Base-by-base conservation (phyloP, 495 filamentous ascomycete genomes). In the Lepraria neglecta region DNA sequence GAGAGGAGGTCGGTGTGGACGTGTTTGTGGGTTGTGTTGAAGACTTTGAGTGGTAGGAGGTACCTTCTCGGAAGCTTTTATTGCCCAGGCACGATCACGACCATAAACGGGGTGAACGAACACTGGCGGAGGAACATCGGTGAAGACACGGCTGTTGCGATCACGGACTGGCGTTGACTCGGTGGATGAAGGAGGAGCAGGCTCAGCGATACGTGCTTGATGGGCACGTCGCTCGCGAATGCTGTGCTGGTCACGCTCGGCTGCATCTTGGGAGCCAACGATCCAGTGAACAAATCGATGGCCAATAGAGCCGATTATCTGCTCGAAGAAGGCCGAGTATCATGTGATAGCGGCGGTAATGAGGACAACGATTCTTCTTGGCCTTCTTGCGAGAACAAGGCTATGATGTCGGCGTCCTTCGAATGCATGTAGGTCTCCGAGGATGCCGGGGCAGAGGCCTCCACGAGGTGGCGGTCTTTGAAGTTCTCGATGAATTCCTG, bases 91-190 rank as follows among this genome's bases (percentile, higher is more conserved):
- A 45, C 43, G 3, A 40, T 54, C 21, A 35, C 38, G 33, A 51
- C 61, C 61, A 19, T 63, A 63, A 11, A 58, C 31, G 6, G 61
- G 61, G 51, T 63, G 61, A 28, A 51, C 12, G 24, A 58, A 43
- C 12, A 51, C n/a, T 31, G 61, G 61, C 42, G 54, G 31, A 15
- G 61, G 27, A 50, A 40, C 35, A 40, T 51, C 31, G 33, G 61
- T 63, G 35, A 59, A 48, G n/a, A 58, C 21, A 17, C 50, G 9
- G 14, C 55, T 35, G 31, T 35, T 38, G 27, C 28, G 40, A 28
- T 42, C 28, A 14, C 46, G 46, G 5, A 50, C 30, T 11, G 61
- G 54, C n/a, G 15, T 53, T 14, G 45, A 44, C 3, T 24, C 10
- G 5, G 35, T 44, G 21, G 47, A 53, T 31, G 48, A 52, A 28